Evolutionary conservation across 177 flowering plant species (phyloP).

Genomic region (Telopea speciosissima): DNA sequence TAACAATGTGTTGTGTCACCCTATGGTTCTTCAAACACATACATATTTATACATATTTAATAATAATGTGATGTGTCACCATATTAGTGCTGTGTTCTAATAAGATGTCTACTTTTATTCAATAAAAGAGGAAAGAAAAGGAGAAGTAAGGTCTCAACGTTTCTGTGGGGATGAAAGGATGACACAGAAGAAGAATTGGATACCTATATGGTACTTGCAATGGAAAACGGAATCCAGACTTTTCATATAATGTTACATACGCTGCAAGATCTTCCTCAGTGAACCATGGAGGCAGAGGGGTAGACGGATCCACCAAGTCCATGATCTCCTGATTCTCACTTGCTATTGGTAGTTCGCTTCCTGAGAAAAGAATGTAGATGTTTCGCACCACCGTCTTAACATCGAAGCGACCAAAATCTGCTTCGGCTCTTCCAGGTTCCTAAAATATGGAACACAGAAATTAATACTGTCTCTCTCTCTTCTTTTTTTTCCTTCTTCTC

Average conservation of each 20-base stretch:
- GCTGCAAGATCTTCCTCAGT: slow-evolving; percentile 52
- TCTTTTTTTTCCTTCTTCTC: too few species aligned
- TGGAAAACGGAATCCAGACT: slow-evolving; percentile 56
- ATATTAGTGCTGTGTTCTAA: too few species aligned
- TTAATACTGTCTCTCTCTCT: background rate
- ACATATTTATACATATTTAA: too few species aligned
- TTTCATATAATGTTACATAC: slow-evolving; percentile 50
- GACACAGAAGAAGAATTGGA: background rate
- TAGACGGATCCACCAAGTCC: slow-evolving; percentile 19
- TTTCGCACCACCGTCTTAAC: too few species aligned
- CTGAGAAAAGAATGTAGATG: too few species aligned
- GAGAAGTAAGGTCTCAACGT: too few species aligned
- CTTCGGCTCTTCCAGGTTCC: slow-evolving; percentile 74
- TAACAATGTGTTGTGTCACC: too few species aligned
- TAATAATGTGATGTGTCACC: too few species aligned
- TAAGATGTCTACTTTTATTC: too few species aligned
- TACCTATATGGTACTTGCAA: slow-evolving; percentile 68
- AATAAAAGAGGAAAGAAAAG: too few species aligned
- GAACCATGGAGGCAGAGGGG: slow-evolving; percentile 63
- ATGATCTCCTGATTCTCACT: slow-evolving; percentile 43
- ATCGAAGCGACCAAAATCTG: slow-evolving; percentile 4
- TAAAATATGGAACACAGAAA: slow-evolving; percentile 8
- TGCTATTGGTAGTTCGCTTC: slow-evolving; percentile 50
- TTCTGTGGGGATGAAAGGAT: too few species aligned
- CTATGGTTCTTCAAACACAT: too few species aligned